Evolutionary conservation across 306 rosid genomes (phyloP).

Genomic region (Erythrophleum fordii): DNA sequence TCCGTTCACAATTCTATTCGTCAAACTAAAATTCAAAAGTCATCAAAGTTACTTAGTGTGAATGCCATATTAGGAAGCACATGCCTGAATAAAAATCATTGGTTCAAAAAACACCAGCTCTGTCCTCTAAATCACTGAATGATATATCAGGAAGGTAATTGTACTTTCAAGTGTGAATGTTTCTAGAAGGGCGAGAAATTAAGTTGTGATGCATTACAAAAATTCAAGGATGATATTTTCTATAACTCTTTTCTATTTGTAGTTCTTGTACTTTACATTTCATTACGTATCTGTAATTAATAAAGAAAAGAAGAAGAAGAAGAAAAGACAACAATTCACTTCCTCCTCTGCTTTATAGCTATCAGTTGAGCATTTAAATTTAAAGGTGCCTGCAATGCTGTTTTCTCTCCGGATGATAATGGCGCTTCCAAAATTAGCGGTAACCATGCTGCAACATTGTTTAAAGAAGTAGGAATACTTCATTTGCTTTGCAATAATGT

Average conservation of each 20-base stretch:
- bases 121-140: slow-evolving; percentile 68
- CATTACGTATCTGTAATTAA: neutral
- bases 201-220: slow-evolving; percentile 22
- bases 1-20: too few relatives aligned
- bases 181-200: slow-evolving; percentile 76
- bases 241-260: neutral
- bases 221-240: slow-evolving; percentile 5
- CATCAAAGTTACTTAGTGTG: too few relatives aligned
- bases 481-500: neutral
- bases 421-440: slow-evolving; percentile 87
- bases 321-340: neutral
- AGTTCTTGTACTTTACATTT: slow-evolving; percentile 22
- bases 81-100: slow-evolving; percentile 61
- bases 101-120: slow-evolving; percentile 71
- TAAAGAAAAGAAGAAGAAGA: neutral
- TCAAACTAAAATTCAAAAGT: too few relatives aligned
- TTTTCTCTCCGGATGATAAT: slow-evolving; percentile 69
- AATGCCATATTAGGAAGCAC: too few relatives aligned
- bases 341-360: slow-evolving; percentile 28
- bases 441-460: slow-evolving; percentile 87
- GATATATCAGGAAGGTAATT: slow-evolving; percentile 69
- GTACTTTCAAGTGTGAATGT: slow-evolving; percentile 87
- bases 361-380: slow-evolving; percentile 87
- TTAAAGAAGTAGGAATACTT: neutral
- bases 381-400: slow-evolving; percentile 95